Percentiles rank a stretch among this genome's conserved stretches.
phyloP scores from a whole-genome alignment of 2,329 filamentous ascomycete species.

The Penicillium sp. region DNA sequence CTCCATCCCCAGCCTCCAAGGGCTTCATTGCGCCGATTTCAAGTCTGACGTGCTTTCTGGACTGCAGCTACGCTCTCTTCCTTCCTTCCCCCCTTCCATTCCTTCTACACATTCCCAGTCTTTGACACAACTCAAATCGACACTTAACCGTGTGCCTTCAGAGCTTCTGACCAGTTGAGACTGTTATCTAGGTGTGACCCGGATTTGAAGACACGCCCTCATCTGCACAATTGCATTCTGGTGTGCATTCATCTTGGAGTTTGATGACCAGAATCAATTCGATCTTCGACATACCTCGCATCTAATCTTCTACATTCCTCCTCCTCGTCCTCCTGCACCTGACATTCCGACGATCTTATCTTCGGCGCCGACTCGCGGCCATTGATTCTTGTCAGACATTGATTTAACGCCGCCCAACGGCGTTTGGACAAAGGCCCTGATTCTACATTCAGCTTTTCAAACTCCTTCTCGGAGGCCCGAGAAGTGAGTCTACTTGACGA shows the following conservation, averaged over 20 bases:
- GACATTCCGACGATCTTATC: slow-evolving; percentile 27
- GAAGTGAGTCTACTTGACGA: slow-evolving; percentile 36
- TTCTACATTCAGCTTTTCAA: slow-evolving; percentile 2
- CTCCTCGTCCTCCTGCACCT: slow-evolving; percentile 26
- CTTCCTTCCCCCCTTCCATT: slow-evolving; percentile 27
- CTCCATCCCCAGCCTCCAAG: slow-evolving; percentile 40
- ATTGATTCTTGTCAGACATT: background rate
- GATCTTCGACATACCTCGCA: slow-evolving; percentile 11
- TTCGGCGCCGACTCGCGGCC: slow-evolving; percentile 3
- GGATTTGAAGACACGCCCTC: slow-evolving; percentile 16
- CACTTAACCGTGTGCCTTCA: slow-evolving; percentile 15
- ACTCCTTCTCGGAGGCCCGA: slow-evolving; percentile 46
- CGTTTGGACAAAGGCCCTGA: slow-evolving; percentile 8
- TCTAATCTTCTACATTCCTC: slow-evolving; percentile 20
- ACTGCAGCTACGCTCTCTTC: slow-evolving; percentile 41
- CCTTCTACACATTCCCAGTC: slow-evolving; percentile 30
- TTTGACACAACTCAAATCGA: slow-evolving; percentile 18
- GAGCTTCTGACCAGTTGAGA: slow-evolving; percentile 28
- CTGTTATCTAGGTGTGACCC: slow-evolving; percentile 25
- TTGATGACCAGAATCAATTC: slow-evolving; percentile 8
- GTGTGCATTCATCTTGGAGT: slow-evolving; percentile 2
- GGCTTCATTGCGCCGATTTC: slow-evolving; percentile 10
- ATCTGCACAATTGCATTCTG: slow-evolving; percentile 7
- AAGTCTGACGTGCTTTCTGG: slow-evolving; percentile 24
- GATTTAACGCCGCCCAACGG: slow-evolving; percentile 1